Base-by-base conservation (phyloP, 2,329 filamentous ascomycete genomes). In the Hortaea werneckii region DNA sequence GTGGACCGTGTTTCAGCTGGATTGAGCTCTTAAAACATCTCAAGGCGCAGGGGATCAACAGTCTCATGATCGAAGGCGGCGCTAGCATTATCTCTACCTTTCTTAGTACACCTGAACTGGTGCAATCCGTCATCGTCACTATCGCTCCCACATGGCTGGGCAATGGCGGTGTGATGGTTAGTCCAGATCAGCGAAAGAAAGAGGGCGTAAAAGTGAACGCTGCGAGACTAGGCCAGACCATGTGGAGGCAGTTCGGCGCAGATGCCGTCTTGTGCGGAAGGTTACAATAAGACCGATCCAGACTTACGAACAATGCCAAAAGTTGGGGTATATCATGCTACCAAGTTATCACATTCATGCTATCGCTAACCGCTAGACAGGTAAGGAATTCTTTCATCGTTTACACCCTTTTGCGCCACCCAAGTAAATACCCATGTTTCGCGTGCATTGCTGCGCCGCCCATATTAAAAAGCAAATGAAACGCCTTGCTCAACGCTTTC, bases 91-190 rank as follows among this genome's bases (percentile, higher is more conserved):
- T 96, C 61, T 94, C 92, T 61, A 78, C 83, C 34, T 67, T 96
- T 12, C 72, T 96, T n/a, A 46, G 49, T 13, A 71, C 76, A 35
- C 72, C 77, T 2, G 68, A 70, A 28, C 68, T 88, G 6, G 72
- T 94, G 37, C 77, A 87, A 59, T 83, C 83, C 2, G 81, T 95
- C 41, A 84, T 96, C 56, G 75, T 95, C 47, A 95, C 90, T 0
- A 80, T 95, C 58, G 88, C 90, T 3, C 90, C 90, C 6, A 87
- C 81, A 0, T 96, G 87, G 78, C 73, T 96, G n/a, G 90, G 90
- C 1, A 74, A 77, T 49, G 87, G 85, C 2, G 87, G 87, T 6
- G 85, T 95, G 7, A 74, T 80, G 8, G 86, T 95, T 2, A 82
- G 79, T 40, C 90, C 89, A 1, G 71, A 78, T 13, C 72, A 78